Evolutionary conservation across 2,329 filamentous ascomycete species (phyloP), one percentile per base, ranked within the genome.

Genomic region (Fonsecaea pedrosoi): DNA sequence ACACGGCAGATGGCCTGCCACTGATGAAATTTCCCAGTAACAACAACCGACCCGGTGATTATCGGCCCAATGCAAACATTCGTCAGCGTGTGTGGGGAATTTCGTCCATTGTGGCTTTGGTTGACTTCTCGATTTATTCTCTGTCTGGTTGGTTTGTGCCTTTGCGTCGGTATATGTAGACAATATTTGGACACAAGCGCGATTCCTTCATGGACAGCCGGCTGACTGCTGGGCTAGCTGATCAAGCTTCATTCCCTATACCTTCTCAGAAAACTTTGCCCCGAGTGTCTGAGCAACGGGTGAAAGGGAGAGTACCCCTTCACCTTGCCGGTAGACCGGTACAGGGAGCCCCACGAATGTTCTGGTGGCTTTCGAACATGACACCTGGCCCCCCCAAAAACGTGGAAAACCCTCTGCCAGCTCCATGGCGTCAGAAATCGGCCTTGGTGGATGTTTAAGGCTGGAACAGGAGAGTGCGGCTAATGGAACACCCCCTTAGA

Each of bases 401-500:
- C 59, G 59, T 61, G 59, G 59, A 18, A 54, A 13, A 21, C 45
- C 50, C 30, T 25, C 25, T 21, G 34, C 34, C 48, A n/a, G 34
- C 32, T 18, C 15, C 15, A n/a, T 15, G 30, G 42, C 13, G 18
- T 35, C 48, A 38, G 42, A 53, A 54, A 10, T 61, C 59, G 30
- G 34, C 59, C 48, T 54, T 34, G 34, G 61, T 15, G 50, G 60
- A 57, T 62, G 60, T 55, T 54, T 38, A 37, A 54, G 54, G 53
- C 60, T 42, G 48, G 54, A 56, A 56, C 45, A 50, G 45, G 45
- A 50, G 18, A 13, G 45, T 50, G 45, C 18, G 45, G 45, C 45
- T 50, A 18, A 50, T 13, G 21, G 25, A 40, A 40, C 1, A 13
- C 2, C 8, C 45, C 21, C 21, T 4, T 13, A 50, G 45, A 50